phyloP scores from a whole-genome alignment of 257 asterid species.

The Nicotiana benthamiana region DNA sequence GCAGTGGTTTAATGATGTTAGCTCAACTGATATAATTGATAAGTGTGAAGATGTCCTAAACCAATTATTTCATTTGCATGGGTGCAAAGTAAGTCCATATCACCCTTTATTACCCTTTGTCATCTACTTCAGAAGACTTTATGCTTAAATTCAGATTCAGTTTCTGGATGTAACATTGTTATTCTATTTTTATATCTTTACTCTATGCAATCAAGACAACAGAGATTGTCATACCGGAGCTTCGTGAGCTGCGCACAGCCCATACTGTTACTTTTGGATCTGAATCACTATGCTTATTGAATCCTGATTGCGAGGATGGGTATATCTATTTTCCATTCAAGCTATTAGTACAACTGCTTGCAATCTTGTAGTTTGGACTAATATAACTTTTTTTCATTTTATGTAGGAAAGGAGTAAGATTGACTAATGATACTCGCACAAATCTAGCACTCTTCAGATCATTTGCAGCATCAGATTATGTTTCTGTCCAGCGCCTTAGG shows the following conservation, averaged over 20 bases:
- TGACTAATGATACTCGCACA: slow-evolving; percentile 69
- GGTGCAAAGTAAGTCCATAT: slow-evolving; percentile 60
- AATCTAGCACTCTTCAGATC: slow-evolving; percentile 83
- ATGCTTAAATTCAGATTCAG: not conserved
- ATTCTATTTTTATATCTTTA: not conserved
- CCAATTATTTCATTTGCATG: slow-evolving; percentile 55
- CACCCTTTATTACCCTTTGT: not conserved
- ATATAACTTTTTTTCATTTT: slow-evolving; percentile 11
- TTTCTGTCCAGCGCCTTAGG: slow-evolving; percentile 93
- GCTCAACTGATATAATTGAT: slow-evolving; percentile 66
- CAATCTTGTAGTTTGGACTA: not conserved
- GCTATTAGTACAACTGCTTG: not conserved
- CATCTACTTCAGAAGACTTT: not conserved
- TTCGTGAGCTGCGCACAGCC: slow-evolving; percentile 79
- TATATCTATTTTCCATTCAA: slow-evolving; percentile 21
- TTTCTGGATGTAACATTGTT: not conserved
- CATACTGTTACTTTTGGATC: slow-evolving; percentile 85
- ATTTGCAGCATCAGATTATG: slow-evolving; percentile 76
- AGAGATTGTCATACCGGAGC: slow-evolving; percentile 89
- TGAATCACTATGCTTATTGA: slow-evolving; percentile 58
- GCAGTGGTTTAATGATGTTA: slow-evolving; percentile 88
- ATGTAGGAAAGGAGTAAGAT: slow-evolving; percentile 50
- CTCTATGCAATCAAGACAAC: slow-evolving; percentile 38
- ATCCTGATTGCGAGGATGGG: slow-evolving; percentile 86
- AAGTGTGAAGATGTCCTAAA: slow-evolving; percentile 79